Base-by-base conservation (phyloP, 345 rosid genomes). In the Arabidopsis thaliana region DNA sequence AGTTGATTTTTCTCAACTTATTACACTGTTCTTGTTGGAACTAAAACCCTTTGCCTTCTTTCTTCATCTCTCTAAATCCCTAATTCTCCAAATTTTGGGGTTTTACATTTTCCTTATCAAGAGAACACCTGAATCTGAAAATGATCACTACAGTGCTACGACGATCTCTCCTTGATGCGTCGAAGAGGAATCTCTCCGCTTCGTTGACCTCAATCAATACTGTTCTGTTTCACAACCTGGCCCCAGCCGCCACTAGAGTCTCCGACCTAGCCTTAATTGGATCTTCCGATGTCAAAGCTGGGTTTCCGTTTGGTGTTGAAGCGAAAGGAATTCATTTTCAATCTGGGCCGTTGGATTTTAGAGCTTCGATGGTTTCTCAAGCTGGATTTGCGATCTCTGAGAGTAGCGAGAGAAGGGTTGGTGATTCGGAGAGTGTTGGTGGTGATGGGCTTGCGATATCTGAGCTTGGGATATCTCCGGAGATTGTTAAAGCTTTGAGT, bases 401-500 rank as follows among this genome's bases (percentile, higher is more conserved):
- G 69, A 69, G 28, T 53, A 76, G 42, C 23, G 78, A 46, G n/a
- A 38, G 66, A 56, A 48, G 4, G 13, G 22, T 56, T 37, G 50
- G 50, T n/a, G 65, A 61, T n/a, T 16, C 79, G 1, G 74, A 52
- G 79, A 76, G 62, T 28, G 84, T 83, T 2, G 87, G 83, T 59
- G 37, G 59, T 41, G 82, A 67, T 25, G 71, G 82, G 48, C 67
- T 78, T 14, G 78, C 41, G 30, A 72, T 72, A 72, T 53, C 89
- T 37, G 87, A 81, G 72, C 86, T 93, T 3, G 90, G 91, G 4
- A 91, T 95, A 69, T 75, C 93, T 58, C 75, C 74, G 14, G 97
- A 89, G 84, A 91, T 95, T 37, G 89, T 95, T 5, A 53, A 87
- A 38, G 86, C 99, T 69, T 71, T 93, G 87, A 86, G 83, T 33